Percentiles rank a stretch among this genome's conserved stretches.
Evolutionary conservation across 371 early-diverging fungal genomes (phyloP).

Genomic region (Dentiscutata heterogama): DNA sequence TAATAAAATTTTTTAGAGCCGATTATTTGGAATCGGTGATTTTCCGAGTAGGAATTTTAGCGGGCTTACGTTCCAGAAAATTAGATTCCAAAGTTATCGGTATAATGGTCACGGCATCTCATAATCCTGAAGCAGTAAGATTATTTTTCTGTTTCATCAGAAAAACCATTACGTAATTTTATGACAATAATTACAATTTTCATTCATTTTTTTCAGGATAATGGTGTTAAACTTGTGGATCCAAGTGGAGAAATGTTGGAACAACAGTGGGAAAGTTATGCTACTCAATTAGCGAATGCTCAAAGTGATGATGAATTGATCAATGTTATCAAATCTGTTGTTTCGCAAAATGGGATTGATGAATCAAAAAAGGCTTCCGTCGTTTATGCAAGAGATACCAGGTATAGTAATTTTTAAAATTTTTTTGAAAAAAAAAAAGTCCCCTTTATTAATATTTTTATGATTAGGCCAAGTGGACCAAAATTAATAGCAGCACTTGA

Average conservation of each 20-base stretch:
- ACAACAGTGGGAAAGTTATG: slow-evolving; percentile 96
- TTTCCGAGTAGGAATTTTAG: slow-evolving; percentile 95
- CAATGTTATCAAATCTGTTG: slow-evolving; percentile 71
- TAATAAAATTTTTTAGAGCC: slow-evolving; percentile 62
- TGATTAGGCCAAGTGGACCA: slow-evolving; percentile 84
- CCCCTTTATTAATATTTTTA: neutral
- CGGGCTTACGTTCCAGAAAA: slow-evolving; percentile 90
- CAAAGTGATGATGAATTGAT: slow-evolving; percentile 74
- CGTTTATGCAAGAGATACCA: slow-evolving; percentile 92
- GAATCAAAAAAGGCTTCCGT: slow-evolving; percentile 72
- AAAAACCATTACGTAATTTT: neutral
- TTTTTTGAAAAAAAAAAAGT: neutral
- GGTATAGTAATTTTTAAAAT: slow-evolving; percentile 63
- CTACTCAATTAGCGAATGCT: slow-evolving; percentile 94
- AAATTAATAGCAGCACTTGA: slow-evolving; percentile 82
- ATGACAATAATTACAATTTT: neutral
- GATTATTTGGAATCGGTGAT: slow-evolving; percentile 90
- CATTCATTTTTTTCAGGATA: slow-evolving; percentile 76
- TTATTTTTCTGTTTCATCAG: neutral
- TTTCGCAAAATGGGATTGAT: slow-evolving; percentile 78
- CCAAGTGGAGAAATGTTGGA: slow-evolving; percentile 99
- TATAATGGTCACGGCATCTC: slow-evolving; percentile 99
- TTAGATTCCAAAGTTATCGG: slow-evolving; percentile 93
- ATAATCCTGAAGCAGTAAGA: slow-evolving; percentile 91
- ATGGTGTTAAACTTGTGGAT: slow-evolving; percentile 99